Evolutionary conservation across 805 yeast genomes (phyloP), one percentile per base, ranked within the genome.

Genomic region (Ogataea dorogensis): DNA sequence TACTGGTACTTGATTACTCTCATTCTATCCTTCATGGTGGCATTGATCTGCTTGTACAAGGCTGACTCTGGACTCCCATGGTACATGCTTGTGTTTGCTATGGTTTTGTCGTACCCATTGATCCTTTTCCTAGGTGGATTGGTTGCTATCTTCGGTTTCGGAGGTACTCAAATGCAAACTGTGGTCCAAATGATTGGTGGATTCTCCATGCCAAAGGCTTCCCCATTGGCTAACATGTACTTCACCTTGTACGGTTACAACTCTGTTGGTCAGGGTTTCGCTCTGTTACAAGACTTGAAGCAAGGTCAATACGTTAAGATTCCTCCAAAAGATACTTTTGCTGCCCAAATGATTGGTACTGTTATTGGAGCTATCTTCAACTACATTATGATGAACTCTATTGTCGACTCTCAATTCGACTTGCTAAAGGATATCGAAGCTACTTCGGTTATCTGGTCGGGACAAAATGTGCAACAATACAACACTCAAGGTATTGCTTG

Each of bases 291-390:
- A 48, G 67, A 65, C 41, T 64, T 61, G 47, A 67, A 67, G 39
- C 53, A 59, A 56, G 71, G 61, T 4, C 73, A 68, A 43, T 68
- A 68, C 50, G 47, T 64, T 28, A 66, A 67, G 37, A 49, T 70
- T 10, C 72, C 74, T 1, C 74, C 75, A 6, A 58, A 62, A 18
- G 39, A 49, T 29, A 53, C 68, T 26, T 70, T 70, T 48, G 50
- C 57, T 43, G 71, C 68, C 12, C 76, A 70, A 51, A 51, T 68
- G 40, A 29, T 54, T 32, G 73, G 73, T 33, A 66, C 71, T 20
- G 17, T 44, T 11, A 41, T 50, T 27, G 54, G 54, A 25, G 36
- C 53, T 3, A 44, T 50, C 19, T 50, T 50, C 42, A 50, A 50
- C 40, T 50, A 44, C 42, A 50, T 50, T 35, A 50, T 50, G 51